phyloP scores from a whole-genome alignment of 129 eudicot genomes.

The Lactuca sativa region DNA sequence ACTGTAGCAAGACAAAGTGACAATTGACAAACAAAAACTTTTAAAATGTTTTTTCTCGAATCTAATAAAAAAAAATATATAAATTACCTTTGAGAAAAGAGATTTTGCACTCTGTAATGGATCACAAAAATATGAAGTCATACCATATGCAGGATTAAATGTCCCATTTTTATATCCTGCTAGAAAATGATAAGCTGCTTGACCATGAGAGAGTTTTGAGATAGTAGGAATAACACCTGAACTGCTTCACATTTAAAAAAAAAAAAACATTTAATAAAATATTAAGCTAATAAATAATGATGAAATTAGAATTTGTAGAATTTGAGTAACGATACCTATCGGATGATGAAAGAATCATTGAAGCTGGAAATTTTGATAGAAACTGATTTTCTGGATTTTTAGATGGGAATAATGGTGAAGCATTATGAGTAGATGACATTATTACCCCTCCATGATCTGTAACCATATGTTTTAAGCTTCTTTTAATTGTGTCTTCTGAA shows the following conservation, averaged over 20 bases:
- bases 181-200: constrained; percentile 52
- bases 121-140: constrained; percentile 16
- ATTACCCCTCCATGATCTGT: constrained; percentile 27
- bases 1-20: constrained; percentile 26
- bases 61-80: background rate
- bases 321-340: constrained; percentile 31
- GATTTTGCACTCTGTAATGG: constrained; percentile 37
- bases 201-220: constrained; percentile 45
- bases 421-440: constrained; percentile 31
- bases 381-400: constrained; percentile 1
- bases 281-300: too few species aligned
- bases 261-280: background rate
- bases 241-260: constrained; percentile 21
- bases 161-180: constrained; percentile 38
- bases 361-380: constrained; percentile 27
- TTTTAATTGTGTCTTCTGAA: constrained; percentile 24
- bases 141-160: constrained; percentile 39
- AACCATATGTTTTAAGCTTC: constrained; percentile 15
- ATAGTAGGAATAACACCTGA: constrained; percentile 37
- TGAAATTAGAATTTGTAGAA: background rate
- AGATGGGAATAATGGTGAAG: constrained; percentile 32
- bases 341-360: constrained; percentile 31
- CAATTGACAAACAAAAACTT: background rate
- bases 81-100: constrained; percentile 31
- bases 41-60: background rate